phyloP scores from a whole-genome alignment of 768 basidiomycete species.

The Kwoniella sp. region DNA sequence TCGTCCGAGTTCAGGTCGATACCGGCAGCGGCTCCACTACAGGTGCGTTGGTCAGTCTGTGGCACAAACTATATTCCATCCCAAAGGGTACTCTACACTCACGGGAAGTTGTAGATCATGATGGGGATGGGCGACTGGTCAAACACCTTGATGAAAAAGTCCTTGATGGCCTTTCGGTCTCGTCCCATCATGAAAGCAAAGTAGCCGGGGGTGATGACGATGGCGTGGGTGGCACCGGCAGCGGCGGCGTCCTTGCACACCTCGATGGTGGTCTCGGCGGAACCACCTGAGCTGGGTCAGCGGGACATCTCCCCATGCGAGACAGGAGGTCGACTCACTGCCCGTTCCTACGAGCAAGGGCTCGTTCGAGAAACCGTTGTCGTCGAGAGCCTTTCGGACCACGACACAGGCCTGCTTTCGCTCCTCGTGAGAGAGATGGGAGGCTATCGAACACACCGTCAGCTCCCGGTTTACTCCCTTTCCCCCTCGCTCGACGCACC shows the following conservation, averaged over 20 bases:
- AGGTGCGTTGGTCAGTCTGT: not conserved
- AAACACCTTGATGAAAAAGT: conserved; percentile 55
- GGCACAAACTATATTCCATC: not conserved
- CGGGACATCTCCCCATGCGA: not conserved
- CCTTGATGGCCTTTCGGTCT: conserved; percentile 45
- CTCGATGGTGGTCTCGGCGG: conserved; percentile 67
- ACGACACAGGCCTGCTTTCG: conserved; percentile 52
- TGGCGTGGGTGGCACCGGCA: conserved; percentile 74
- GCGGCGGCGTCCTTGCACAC: conserved; percentile 69
- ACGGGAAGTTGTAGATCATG: conserved; percentile 83
- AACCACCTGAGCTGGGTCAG: conserved; percentile 53
- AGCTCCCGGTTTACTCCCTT: not conserved
- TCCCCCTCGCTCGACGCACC: conserved; percentile 56
- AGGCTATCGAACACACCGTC: conserved; percentile 24
- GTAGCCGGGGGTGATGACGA: conserved; percentile 56
- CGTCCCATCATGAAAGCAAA: conserved; percentile 60
- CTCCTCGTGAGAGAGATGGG: conserved; percentile 47
- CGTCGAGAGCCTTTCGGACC: conserved; percentile 67
- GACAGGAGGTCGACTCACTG: conserved; percentile 34
- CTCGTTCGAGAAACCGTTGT: conserved; percentile 64
- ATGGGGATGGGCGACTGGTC: conserved; percentile 55
- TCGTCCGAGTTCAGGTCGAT: conserved; percentile 79
- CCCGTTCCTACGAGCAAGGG: conserved; percentile 79
- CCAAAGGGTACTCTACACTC: conserved; percentile 41
- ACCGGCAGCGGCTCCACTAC: conserved; percentile 56